Percentiles rank a stretch among this genome's conserved stretches.
These are phyloP conservation scores for Aspergillus persii DNA, from an alignment of 2,329 filamentous ascomycete genomes.

Conservation along the genomic window DNA sequence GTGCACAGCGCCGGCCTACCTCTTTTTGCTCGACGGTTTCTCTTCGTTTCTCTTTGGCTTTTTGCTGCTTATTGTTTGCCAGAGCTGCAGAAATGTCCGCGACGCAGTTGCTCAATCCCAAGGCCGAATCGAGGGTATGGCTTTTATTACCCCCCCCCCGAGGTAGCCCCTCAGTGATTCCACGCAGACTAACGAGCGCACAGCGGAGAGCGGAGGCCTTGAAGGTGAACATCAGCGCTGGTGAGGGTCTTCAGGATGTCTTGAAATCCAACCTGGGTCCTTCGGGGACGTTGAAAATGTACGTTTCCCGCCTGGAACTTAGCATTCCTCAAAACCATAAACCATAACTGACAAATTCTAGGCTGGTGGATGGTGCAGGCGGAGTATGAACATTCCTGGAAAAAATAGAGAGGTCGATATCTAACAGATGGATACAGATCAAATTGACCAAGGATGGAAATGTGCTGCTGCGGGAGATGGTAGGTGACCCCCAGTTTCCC, in stretches of 20 bases:
- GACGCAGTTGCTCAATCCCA: slow-evolving; percentile 96
- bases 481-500: slow-evolving; percentile 30
- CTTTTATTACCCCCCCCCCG: slow-evolving; percentile 11
- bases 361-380: slow-evolving; percentile 63
- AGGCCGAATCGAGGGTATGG: slow-evolving; percentile 92
- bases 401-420: slow-evolving; percentile 5
- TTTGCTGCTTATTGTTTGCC: slow-evolving; percentile 25
- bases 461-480: slow-evolving; percentile 69
- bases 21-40: slow-evolving; percentile 18
- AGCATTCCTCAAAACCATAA: not conserved
- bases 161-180: slow-evolving; percentile 31
- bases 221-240: slow-evolving; percentile 92
- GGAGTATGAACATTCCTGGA: slow-evolving; percentile 43
- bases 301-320: slow-evolving; percentile 22
- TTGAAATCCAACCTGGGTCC: slow-evolving; percentile 95
- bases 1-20: slow-evolving; percentile 22
- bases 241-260: slow-evolving; percentile 90
- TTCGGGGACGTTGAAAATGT: slow-evolving; percentile 95
- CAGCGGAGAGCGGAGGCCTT: slow-evolving; percentile 96
- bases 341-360: slow-evolving; percentile 35
- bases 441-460: slow-evolving; percentile 99
- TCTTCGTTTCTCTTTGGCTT: slow-evolving; percentile 8
- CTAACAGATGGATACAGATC: slow-evolving; percentile 59
- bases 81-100: slow-evolving; percentile 71
- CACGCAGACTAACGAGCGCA: slow-evolving; percentile 45